Evolutionary conservation across 345 rosid genomes (phyloP), one percentile per base, ranked within the genome.

Genomic region (Bruguiera parviflora): DNA sequence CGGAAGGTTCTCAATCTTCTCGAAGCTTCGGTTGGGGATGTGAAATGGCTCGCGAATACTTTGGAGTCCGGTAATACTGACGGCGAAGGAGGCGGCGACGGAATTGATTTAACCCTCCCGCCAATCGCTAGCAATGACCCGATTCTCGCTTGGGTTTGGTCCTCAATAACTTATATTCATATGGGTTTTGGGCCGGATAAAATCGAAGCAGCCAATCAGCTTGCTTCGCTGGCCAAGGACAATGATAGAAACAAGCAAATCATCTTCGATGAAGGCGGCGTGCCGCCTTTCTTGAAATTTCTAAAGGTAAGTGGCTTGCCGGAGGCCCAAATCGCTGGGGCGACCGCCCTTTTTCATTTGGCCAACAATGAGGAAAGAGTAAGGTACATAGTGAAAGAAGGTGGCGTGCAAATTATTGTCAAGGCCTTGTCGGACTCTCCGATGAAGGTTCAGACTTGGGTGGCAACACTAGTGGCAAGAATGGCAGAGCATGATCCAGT

Each of bases 61-160:
- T 74, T 86, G 35, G 89, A 84, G 57, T 69, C 80, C 29, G 88
- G 85, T 6, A 79, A 79, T 20, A 81, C 81, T 20, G 82, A 77
- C 46, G 73, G 75, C 19, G 80, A 75, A 1, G 86, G 84, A 20
- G 72, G 53, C 10, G 66, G 39, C 13, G 61, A 51, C 10, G 97
- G 91, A 18, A 85, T 88, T 19, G 84, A 70, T 46, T 78, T 87
- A 58, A 67, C 92, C 11, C 85, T 93, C 18, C 98, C 98, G 1
- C 98, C 98, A 1, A 88, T 91, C 29, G 96, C 95, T 0, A 86
- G 91, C 37, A 94, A 88, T 66, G 95, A 94, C 68, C 98, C 98
- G 62, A 89, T 94, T 56, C 80, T 94, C 15, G 85, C 97, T 4
- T 93, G 91, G 96, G 89, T 93, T 27, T 93, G 98, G 98, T 89